phyloP scores from a whole-genome alignment of 306 rosid genomes.

The Sechiopsis laciniata region DNA sequence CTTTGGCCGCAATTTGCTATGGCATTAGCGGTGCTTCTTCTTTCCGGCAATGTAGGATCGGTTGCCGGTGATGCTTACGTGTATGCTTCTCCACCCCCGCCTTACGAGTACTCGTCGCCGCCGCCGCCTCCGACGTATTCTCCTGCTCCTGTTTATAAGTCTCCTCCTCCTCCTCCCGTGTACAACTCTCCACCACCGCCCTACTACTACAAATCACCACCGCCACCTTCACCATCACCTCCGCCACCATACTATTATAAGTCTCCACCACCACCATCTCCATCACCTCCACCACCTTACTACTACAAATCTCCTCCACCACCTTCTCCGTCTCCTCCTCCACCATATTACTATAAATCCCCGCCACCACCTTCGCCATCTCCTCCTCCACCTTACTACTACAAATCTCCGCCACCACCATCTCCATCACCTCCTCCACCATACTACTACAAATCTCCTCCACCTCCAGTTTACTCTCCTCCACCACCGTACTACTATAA shows the following conservation, averaged over 20 bases:
- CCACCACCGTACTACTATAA: not conserved
- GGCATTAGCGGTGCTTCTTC: constrained; percentile 47
- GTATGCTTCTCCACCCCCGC: constrained; percentile 23
- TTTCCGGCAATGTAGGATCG: constrained; percentile 51
- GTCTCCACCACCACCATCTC: constrained; percentile 27
- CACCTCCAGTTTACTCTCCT: constrained; percentile 22
- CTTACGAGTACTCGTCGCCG: not conserved
- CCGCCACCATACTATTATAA: constrained; percentile 23
- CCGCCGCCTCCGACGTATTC: constrained; percentile 16
- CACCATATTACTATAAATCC: constrained; percentile 35
- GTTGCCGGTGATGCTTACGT: constrained; percentile 36
- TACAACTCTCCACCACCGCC: constrained; percentile 26
- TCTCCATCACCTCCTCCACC: constrained; percentile 29
- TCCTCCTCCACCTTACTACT: constrained; percentile 19
- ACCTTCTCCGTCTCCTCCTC: not conserved
- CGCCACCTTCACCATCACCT: constrained; percentile 22
- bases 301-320: constrained; percentile 42
- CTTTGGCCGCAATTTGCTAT: constrained; percentile 56
- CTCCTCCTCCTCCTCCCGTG: not conserved
- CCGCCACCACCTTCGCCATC: constrained; percentile 35
- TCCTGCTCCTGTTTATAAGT: not conserved
- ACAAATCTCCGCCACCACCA: constrained; percentile 43
- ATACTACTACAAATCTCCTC: constrained; percentile 3
- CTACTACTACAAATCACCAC: constrained; percentile 53
- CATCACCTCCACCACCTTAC: constrained; percentile 24